Base-by-base conservation (phyloP, 768 basidiomycete genomes). In the Leccinellum rugosiceps region DNA sequence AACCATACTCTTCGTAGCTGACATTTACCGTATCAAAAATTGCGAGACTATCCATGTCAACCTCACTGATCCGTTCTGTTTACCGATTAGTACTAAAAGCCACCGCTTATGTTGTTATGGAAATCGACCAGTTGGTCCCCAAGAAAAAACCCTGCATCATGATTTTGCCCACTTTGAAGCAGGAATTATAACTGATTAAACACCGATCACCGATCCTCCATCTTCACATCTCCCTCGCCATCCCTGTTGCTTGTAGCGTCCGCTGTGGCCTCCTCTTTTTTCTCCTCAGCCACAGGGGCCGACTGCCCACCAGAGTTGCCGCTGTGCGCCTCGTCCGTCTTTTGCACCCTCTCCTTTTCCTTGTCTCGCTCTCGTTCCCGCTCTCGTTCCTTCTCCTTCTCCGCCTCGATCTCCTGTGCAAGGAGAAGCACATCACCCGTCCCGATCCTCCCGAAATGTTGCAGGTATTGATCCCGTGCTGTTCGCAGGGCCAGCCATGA, bases 401-500 rank as follows among this genome's bases (percentile, higher is more conserved):
- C 74, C 23, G 64, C 57, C 8, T 76, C 74, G n/a, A 77, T 73
- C 59, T 71, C 69, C 23, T 69, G 63, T 15, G 67, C 61, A 21
- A 80, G 78, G 17, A 77, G 63, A 50, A 80, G 79, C 58, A 94
- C 75, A 59, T 93, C 90, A 8, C 89, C 90, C 6, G 84, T 84
- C 17, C 88, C 90, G 58, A 92, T 92, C 75, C 84, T 87, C n/a
- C 85, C 81, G 61, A 94, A 93, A 63, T 90, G 84, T 59, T 86
- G 83, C 41, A 92, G 69, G 69, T 92, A 76, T 57, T 80, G 80
- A 62, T 90, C 85, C 35, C 91, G 86, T 53, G 88, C 84, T 43
- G 83, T 80, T 19, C 92, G 87, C 57, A 94, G 79, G 8, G 87
- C 88, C 17, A 92, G 79, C 92, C 92, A 94, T 6, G 89, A 76